A percentile compares a stretch with the other conserved stretches of the same genome.
phyloP scores from a whole-genome alignment of 768 basidiomycete genomes.

The Mycena haematopus region DNA sequence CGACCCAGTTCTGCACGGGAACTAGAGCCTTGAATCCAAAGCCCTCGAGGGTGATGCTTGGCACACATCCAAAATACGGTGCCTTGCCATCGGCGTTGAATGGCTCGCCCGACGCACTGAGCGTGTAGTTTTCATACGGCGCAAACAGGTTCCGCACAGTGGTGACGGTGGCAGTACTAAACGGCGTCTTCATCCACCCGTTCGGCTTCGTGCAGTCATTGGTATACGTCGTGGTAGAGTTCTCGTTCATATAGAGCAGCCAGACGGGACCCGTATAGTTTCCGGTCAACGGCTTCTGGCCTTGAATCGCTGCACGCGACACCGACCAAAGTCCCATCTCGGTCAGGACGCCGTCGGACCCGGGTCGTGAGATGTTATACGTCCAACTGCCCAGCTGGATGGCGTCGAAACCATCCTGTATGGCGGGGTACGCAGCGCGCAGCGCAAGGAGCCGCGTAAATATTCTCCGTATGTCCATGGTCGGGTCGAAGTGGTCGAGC shows the following conservation, averaged over 20 bases:
- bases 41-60: slow-evolving; percentile 66
- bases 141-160: slow-evolving; percentile 77
- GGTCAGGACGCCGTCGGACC: slow-evolving; percentile 80
- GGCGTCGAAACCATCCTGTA: slow-evolving; percentile 90
- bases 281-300: slow-evolving; percentile 66
- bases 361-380: slow-evolving; percentile 74
- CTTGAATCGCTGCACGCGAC: slow-evolving; percentile 65
- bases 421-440: slow-evolving; percentile 68
- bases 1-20: slow-evolving; percentile 67
- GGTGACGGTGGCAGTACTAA: slow-evolving; percentile 50
- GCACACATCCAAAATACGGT: slow-evolving; percentile 80
- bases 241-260: slow-evolving; percentile 89
- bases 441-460: slow-evolving; percentile 77
- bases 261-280: slow-evolving; percentile 73
- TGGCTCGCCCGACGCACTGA: slow-evolving; percentile 68
- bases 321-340: slow-evolving; percentile 92
- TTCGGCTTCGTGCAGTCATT: slow-evolving; percentile 57
- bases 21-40: slow-evolving; percentile 88
- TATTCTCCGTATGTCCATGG: slow-evolving; percentile 74
- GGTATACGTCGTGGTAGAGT: slow-evolving; percentile 67
- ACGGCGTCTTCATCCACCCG: slow-evolving; percentile 85
- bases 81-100: slow-evolving; percentile 63
- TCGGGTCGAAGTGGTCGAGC: slow-evolving; percentile 94
- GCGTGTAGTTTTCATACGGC: slow-evolving; percentile 81
- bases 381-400: slow-evolving; percentile 90